Evolutionary conservation across 2,329 filamentous ascomycete species (phyloP), one percentile per base, ranked within the genome.

Genomic region (Gliomastix tumulicola): DNA sequence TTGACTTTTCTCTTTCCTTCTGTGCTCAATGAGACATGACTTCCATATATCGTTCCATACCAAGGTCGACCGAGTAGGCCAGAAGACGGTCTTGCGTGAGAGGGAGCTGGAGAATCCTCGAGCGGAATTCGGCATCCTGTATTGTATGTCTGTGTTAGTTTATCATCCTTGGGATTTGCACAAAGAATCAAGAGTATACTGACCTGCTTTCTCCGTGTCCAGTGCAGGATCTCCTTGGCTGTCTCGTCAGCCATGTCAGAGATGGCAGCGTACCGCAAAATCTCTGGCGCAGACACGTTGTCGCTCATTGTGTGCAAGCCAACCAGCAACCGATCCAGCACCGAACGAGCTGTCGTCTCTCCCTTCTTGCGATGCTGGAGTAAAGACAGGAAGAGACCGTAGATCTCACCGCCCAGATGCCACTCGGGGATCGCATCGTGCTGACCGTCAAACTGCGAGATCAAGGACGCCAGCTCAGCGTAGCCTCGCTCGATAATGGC

Each of bases 401-500:
- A 97, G 18, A 97, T 77, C 46, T 83, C 79, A 5, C 88, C 90
- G 20, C 88, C 89, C 15, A 77, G 62, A 9, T 78, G 66, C 92
- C 92, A 96, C 36, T 82, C 80, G 10, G 72, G 61, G 21, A 94
- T 79, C 16, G 67, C 62, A 25, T 71, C 63, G 21, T 77, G 71
- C 20, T 73, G 77, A 2, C 69, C 70, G 35, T 79, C 63, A 51
- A 98, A 95, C 41, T 81, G 79, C 15, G 70, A 68, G 25, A 97
- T 72, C 27, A 96, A 68, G 21, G 72, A 66, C 28, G 76, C 74
- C 2, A 97, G 66, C 3, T 71, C 72, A 16, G 74, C 71, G 50
- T 87, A 90, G 55, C 96, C 83, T 30, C 83, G 80, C 52, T 87
- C 84, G 42, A 98, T 84, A 44, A 98, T 75, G 10, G 87, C 79